These are phyloP conservation scores for Musa schizocarpa DNA, from an alignment of 176 grass and related monocot genomes.

Conservation along the genomic window DNA sequence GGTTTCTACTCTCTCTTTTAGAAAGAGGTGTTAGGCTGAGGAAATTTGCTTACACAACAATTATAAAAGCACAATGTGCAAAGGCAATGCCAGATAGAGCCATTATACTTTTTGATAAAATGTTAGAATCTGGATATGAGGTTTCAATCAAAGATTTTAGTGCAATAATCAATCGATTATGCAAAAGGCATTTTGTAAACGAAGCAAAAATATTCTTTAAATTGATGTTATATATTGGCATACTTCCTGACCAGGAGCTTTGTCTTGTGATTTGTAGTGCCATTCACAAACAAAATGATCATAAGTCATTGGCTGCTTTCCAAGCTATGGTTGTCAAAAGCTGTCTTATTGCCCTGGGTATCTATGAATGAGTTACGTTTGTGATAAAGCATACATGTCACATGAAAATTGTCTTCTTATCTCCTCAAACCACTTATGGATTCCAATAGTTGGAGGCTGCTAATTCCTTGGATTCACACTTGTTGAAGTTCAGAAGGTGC, in stretches of 20 bases:
- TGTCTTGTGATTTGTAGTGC: slow-evolving; percentile 36
- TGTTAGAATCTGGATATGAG: slow-evolving; percentile 57
- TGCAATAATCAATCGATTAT: slow-evolving; percentile 73
- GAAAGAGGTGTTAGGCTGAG: slow-evolving; percentile 41
- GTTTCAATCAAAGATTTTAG: slow-evolving; percentile 67
- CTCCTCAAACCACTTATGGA: neutral
- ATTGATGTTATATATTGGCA: slow-evolving; percentile 52
- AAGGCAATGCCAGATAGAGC: slow-evolving; percentile 51
- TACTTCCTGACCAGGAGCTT: slow-evolving; percentile 57
- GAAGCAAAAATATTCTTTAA: slow-evolving; percentile 50
- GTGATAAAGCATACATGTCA: neutral
- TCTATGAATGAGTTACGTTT: neutral
- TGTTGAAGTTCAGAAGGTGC: neutral
- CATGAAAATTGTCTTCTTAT: neutral
- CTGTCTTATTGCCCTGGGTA: slow-evolving; percentile 12
- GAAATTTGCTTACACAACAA: slow-evolving; percentile 69
- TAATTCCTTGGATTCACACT: neutral
- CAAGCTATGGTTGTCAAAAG: slow-evolving; percentile 58
- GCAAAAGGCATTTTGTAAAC: slow-evolving; percentile 51
- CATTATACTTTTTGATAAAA: slow-evolving; percentile 34
- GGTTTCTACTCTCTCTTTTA: slow-evolving; percentile 40
- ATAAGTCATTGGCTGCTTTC: slow-evolving; percentile 38
- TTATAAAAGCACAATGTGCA: slow-evolving; percentile 75
- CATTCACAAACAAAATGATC: slow-evolving; percentile 38
- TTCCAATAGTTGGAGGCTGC: neutral